phyloP scores from a whole-genome alignment of 176 grass and related monocot species.

The Areca catechu region DNA sequence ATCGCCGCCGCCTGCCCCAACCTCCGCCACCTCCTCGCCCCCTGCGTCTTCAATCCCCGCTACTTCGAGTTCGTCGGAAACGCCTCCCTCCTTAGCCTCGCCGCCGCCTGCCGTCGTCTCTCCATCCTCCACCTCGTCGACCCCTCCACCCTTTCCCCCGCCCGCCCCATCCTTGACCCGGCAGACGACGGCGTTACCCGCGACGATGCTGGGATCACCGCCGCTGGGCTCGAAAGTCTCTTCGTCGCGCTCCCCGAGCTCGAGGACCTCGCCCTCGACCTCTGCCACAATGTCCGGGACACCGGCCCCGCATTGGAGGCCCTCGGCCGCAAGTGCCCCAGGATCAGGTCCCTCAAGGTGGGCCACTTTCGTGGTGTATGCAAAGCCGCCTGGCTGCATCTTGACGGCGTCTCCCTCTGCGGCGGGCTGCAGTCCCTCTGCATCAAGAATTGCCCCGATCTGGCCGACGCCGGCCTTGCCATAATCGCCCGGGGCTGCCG shows the following conservation, averaged over 20 bases:
- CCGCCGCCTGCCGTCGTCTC: constrained; percentile 44
- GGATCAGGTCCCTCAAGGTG: constrained; percentile 51
- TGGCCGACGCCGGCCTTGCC: constrained; percentile 50
- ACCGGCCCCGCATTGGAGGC: constrained; percentile 48
- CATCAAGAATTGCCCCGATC: constrained; percentile 70
- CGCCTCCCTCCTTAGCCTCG: constrained; percentile 39
- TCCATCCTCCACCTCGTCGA: constrained; percentile 58
- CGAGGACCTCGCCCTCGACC: constrained; percentile 67
- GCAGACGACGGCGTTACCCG: constrained; percentile 2
- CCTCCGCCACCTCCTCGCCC: constrained; percentile 46
- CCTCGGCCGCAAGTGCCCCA: constrained; percentile 44
- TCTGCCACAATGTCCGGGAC: constrained; percentile 60
- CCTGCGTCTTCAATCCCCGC: constrained; percentile 76
- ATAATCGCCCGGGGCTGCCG: constrained; percentile 68
- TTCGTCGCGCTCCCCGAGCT: constrained; percentile 50
- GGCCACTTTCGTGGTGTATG: constrained; percentile 79
- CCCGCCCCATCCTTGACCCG: constrained; percentile 3
- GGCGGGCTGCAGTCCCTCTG: constrained; percentile 60
- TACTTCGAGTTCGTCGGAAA: constrained; percentile 63
- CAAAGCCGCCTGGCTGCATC: constrained; percentile 55
- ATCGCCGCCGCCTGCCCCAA: constrained; percentile 54
- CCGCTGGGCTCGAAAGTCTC: constrained; percentile 39
- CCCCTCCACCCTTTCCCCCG: constrained; percentile 32
- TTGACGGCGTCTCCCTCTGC: constrained; percentile 77
- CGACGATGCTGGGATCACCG: constrained; percentile 52